Conservation (phyloP, 2,329 filamentous ascomycete genomes). For the Aspergillus sp. region DNA sequence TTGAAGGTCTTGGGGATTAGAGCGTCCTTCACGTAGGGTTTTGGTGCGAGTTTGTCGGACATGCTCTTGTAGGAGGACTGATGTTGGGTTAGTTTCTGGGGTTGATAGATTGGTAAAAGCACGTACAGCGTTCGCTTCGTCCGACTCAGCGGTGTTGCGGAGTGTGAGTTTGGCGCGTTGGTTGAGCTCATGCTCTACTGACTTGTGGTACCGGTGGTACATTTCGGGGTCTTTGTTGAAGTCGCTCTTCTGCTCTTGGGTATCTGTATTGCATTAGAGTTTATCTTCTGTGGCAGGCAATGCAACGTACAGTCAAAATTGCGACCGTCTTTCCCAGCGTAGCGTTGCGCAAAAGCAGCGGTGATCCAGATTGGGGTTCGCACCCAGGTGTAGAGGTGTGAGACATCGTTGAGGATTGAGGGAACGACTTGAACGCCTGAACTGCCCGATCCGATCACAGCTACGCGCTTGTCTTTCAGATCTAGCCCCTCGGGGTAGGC, state of each 20-base stretch:
- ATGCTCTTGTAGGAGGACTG: slow-evolving; percentile 10
- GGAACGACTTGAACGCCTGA: slow-evolving; percentile 44
- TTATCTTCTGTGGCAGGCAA: not conserved
- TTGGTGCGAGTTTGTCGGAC: slow-evolving; percentile 21
- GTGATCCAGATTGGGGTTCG: slow-evolving; percentile 9
- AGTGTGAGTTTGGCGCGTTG: slow-evolving; percentile 7
- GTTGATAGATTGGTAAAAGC: not conserved
- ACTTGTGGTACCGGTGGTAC: slow-evolving; percentile 14
- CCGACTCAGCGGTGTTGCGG: slow-evolving; percentile 10
- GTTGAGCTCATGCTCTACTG: slow-evolving; percentile 11
- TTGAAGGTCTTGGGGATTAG: slow-evolving; percentile 43
- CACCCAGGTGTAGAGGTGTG: slow-evolving; percentile 36
- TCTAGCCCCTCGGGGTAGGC: slow-evolving; percentile 41
- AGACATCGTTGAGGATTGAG: slow-evolving; percentile 19
- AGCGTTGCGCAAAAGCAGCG: slow-evolving; percentile 5
- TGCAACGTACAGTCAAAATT: slow-evolving; percentile 6
- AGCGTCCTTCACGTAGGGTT: slow-evolving; percentile 33
- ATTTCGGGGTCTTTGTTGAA: slow-evolving; percentile 4
- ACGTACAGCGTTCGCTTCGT: slow-evolving; percentile 13
- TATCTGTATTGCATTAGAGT: not conserved
- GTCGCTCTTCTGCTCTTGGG: slow-evolving; percentile 6
- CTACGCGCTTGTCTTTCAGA: slow-evolving; percentile 35
- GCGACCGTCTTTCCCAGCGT: slow-evolving; percentile 2
- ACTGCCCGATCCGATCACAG: slow-evolving; percentile 39
- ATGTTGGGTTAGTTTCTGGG: not conserved